Conservation (phyloP, 2,329 filamentous ascomycete species). For the Ceratocystis papillata region DNA sequence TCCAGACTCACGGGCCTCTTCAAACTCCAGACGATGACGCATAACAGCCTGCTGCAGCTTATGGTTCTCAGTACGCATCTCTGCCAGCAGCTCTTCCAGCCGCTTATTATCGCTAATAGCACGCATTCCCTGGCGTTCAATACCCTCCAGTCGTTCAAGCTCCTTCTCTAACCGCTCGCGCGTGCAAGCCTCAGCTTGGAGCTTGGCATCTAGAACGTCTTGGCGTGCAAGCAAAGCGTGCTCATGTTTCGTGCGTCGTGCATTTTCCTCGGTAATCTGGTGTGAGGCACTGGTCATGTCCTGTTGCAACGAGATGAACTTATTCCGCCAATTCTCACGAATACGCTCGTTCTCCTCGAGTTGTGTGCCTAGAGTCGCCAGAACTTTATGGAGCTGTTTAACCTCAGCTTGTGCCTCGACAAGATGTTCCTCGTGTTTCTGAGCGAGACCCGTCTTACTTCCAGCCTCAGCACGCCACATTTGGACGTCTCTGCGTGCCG, state of each 20-base stretch:
- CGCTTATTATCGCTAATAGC: conserved; percentile 53
- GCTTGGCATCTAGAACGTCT: conserved; percentile 64
- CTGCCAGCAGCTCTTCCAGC: conserved; percentile 44
- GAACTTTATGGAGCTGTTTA: conserved; percentile 61
- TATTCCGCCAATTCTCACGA: conserved; percentile 71
- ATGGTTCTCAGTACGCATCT: conserved; percentile 56
- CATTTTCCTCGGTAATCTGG: conserved; percentile 74
- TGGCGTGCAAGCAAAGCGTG: conserved; percentile 67
- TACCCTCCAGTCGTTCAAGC: conserved; percentile 53
- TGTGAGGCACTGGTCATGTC: conserved; percentile 72
- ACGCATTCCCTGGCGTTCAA: conserved; percentile 54
- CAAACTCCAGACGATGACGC: conserved; percentile 68
- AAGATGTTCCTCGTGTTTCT: conserved; percentile 39
- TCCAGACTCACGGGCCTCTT: conserved; percentile 70
- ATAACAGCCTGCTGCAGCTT: conserved; percentile 59
- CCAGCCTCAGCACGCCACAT: conserved; percentile 54
- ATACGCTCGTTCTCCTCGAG: conserved; percentile 77
- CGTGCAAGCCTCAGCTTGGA: conserved; percentile 63
- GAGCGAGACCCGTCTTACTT: conserved; percentile 42
- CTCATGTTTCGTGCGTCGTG: conserved; percentile 66
- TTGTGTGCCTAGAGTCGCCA: conserved; percentile 64
- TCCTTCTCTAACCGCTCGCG: conserved; percentile 56
- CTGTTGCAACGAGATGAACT: conserved; percentile 74
- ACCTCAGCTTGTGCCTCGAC: conserved; percentile 46
- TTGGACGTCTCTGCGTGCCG: conserved; percentile 46